These are phyloP conservation scores for Cryphonectria parasitica DNA, from an alignment of 2,329 filamentous ascomycete genomes.

Conservation along the genomic window DNA sequence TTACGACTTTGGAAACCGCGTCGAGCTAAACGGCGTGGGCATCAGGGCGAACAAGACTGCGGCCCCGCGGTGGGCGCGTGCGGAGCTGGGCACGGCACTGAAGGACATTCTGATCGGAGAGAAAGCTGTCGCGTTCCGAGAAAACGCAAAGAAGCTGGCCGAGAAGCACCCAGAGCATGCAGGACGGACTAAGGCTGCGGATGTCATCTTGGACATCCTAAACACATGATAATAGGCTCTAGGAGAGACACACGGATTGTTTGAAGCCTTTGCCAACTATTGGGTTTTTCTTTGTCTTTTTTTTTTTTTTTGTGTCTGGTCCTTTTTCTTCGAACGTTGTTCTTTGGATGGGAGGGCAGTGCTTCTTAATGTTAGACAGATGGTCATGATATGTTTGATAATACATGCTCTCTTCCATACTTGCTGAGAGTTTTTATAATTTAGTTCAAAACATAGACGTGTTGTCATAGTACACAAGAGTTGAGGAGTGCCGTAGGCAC, in stretches of 20 bases:
- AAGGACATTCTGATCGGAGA: constrained; percentile 27
- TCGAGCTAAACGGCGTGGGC: constrained; percentile 49
- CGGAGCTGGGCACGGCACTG: constrained; percentile 30
- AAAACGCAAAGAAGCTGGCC: constrained; percentile 24
- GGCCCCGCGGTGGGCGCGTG: constrained; percentile 29
- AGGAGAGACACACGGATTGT: not conserved
- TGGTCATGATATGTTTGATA: not conserved
- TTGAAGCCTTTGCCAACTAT: not conserved
- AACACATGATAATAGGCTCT: not conserved
- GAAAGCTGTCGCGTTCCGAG: constrained; percentile 18
- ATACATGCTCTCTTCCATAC: not conserved
- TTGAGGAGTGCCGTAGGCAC: not conserved
- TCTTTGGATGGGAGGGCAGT: not conserved
- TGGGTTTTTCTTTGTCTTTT: not conserved
- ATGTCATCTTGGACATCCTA: constrained; percentile 13
- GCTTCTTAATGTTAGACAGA: not conserved
- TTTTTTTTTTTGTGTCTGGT: not conserved
- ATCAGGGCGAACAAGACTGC: constrained; percentile 34
- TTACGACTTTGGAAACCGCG: constrained; percentile 51
- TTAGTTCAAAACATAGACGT: not conserved
- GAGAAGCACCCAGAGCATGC: constrained; percentile 20
- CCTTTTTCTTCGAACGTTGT: not conserved
- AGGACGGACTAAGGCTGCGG: constrained; percentile 25
- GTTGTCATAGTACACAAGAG: not conserved
- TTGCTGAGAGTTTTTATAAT: too few relatives aligned